Evolutionary conservation across 768 basidiomycete genomes (phyloP), one percentile per base, ranked within the genome.

Genomic region (Psilocybe sp.): DNA sequence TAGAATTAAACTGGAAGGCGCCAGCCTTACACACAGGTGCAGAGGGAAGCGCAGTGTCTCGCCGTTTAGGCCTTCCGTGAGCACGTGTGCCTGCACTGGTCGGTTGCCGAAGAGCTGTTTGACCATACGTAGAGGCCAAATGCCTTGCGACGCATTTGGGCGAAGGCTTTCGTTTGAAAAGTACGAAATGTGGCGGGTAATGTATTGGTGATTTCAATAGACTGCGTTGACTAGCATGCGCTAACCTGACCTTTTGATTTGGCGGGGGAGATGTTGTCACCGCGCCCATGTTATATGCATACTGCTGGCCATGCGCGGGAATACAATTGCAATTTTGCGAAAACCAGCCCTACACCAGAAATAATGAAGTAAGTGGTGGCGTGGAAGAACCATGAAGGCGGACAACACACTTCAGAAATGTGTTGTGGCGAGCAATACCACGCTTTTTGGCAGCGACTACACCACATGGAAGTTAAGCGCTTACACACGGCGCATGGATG

Each of bases 351-450:
- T 91, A 55, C 23, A n/a, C n/a, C n/a, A 55, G 47, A 38, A 53
- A 49, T 14, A 7, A 28, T 46, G 14, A 18, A 56, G 54, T 48
- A 40, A 50, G 36, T 23, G 32, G 19, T 23, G 42, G 19, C 49
- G 34, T 42, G 45, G 23, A 10, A 15, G 33, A 14, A 32, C 23
- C 31, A 16, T 45, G 16, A 20, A 28, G 41, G 15, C 20, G 20
- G 19, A 32, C 34, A 3, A 72, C 84, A 58, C 59, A 91, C 90
- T 44, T 63, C 73, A 49, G 82, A 78, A 23, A 89, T 79, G 60
- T 92, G 91, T 46, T 90, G 86, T 31, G 87, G 76, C 10, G 81
- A 74, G 69, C 90, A 92, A 60, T 92, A 92, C 86, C 86, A 93
- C 1, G 84, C 77, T 42, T 70, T 76, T 59, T 91, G 87, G 67